Evolutionary conservation across 148 eudicot genomes (phyloP).

Genomic region (Arbutus unedo): DNA sequence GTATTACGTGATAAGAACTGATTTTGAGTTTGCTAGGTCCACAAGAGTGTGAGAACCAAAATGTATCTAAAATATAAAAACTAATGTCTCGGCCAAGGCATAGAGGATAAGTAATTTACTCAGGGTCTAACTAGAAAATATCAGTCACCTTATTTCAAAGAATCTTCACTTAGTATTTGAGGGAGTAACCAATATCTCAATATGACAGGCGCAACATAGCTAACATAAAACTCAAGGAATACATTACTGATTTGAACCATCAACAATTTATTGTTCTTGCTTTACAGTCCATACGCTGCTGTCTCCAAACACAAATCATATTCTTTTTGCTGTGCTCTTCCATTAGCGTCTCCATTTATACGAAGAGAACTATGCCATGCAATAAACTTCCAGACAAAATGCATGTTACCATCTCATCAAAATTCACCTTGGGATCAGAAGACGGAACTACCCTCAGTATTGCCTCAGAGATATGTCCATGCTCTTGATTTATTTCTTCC

Average conservation of each 20-base stretch:
- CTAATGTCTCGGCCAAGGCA: neutral
- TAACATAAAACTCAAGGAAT: neutral
- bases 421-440: conserved; percentile 50
- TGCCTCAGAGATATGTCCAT: conserved; percentile 32
- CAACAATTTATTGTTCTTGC: neutral
- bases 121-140: neutral
- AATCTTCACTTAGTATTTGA: neutral
- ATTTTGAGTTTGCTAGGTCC: neutral
- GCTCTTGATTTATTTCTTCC: conserved; percentile 43
- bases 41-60: neutral
- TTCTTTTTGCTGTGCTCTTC: neutral
- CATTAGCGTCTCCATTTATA: neutral
- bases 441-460: conserved; percentile 53
- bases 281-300: neutral
- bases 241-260: neutral
- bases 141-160: neutral
- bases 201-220: neutral
- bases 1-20: neutral
- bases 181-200: neutral
- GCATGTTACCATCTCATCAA: neutral
- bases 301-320: neutral
- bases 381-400: neutral
- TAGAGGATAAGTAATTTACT: neutral
- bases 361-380: neutral
- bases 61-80: neutral